Evolutionary conservation across 1,139 yeast genomes (phyloP).

Genomic region (Pichia sp.): DNA sequence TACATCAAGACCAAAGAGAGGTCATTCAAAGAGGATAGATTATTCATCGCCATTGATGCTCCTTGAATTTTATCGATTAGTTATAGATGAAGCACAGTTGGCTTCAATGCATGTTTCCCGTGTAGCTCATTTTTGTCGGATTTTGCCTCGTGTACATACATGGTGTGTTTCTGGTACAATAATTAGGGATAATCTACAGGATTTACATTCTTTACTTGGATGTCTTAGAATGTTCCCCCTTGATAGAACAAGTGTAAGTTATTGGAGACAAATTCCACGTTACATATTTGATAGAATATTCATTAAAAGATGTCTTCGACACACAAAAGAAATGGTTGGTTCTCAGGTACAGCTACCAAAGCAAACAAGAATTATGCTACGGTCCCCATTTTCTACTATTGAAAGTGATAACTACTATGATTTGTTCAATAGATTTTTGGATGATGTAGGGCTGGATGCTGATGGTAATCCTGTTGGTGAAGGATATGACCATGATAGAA

Average conservation of each 20-base stretch:
- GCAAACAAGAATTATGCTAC: slow-evolving; percentile 61
- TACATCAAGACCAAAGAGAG: slow-evolving; percentile 46
- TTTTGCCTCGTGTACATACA: slow-evolving; percentile 77
- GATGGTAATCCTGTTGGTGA: slow-evolving; percentile 47
- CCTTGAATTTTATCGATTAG: slow-evolving; percentile 83
- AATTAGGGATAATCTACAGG: slow-evolving; percentile 56
- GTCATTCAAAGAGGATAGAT: slow-evolving; percentile 33
- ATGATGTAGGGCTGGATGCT: slow-evolving; percentile 52
- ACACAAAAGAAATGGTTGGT: slow-evolving; percentile 76
- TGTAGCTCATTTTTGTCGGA: slow-evolving; percentile 72
- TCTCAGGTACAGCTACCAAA: slow-evolving; percentile 71
- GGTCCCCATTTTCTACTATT: slow-evolving; percentile 68
- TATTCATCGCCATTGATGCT: slow-evolving; percentile 78
- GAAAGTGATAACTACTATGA: slow-evolving; percentile 79
- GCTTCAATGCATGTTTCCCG: slow-evolving; percentile 66
- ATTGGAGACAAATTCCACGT: slow-evolving; percentile 20
- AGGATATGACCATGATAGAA: slow-evolving; percentile 45
- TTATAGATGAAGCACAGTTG: slow-evolving; percentile 93
- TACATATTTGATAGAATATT: slow-evolving; percentile 29
- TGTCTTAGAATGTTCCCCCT: slow-evolving; percentile 68
- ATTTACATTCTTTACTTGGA: slow-evolving; percentile 60
- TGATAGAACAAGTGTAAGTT: slow-evolving; percentile 28
- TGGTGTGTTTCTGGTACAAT: slow-evolving; percentile 99
- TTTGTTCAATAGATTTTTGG: slow-evolving; percentile 52
- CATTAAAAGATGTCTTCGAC: slow-evolving; percentile 53